Base-by-base conservation (phyloP, 306 rosid species). In the Trichosanthes truncata region DNA sequence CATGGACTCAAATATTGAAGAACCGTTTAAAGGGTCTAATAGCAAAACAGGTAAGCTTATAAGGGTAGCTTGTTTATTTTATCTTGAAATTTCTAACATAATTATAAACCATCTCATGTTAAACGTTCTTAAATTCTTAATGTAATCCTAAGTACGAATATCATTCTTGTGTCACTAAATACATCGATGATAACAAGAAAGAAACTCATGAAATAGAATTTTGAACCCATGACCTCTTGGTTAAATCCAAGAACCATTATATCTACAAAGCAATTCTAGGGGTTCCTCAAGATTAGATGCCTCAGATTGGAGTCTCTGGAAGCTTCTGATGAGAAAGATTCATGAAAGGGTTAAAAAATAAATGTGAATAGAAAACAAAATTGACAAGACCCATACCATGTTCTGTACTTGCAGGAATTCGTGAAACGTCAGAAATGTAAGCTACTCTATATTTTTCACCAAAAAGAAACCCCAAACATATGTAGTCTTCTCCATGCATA, bases 401-500 rank as follows among this genome's bases (percentile, higher is more conserved):
- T 85, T 95, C 99, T 69, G 97, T 95, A 85, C 88, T 91, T 52
- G 91, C 85, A 46, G 89, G 96, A 85, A 95, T 59, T 79, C 99
- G 97, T 71, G 99, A 93, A 80, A 93, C 96, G 79, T 95, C 99
- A 77, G 99, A 93, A 89, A 95, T 89, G 83, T 93, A 95, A 72
- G 97, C 99, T 79, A 93, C 89, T 87, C 88, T 87, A 62, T 65
- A 86, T 78, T 91, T 87, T 82, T 87, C 92, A 63, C 99, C 99
- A 89, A 95, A 95, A 79, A 93, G 96, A 86, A 84, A 95, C 13
- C 99, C 99, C 90, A 95, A 82, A 85, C 97, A 89, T 77, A 89
- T 80, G 80, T 95, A 95, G 83, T 95, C 99, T 84, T 93, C 97
- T 80, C 99, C 99, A 80, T 95, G 99, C 93, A 95, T 90, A 77